Evolutionary conservation across 495 filamentous ascomycete genomes (phyloP).

Genomic region (Neurospora intermedia): DNA sequence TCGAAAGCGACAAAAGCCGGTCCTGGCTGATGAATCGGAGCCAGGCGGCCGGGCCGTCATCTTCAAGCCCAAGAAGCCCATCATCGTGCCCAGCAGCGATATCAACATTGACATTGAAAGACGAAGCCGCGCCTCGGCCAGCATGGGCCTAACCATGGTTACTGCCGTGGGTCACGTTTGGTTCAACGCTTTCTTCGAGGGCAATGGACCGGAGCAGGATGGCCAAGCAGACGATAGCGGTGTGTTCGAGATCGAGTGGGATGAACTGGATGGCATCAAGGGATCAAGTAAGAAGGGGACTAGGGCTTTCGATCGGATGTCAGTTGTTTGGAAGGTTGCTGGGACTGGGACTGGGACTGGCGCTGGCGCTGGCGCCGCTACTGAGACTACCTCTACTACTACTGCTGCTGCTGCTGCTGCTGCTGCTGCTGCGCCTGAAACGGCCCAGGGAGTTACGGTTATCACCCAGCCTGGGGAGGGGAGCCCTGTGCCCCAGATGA

Average conservation of each 20-base stretch:
- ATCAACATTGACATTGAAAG: conserved; percentile 84
- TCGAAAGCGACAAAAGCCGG: conserved; percentile 3
- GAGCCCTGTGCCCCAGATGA: conserved; percentile 55
- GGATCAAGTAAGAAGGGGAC: conserved; percentile 72
- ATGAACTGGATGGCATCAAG: conserved; percentile 56
- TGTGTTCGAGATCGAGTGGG: conserved; percentile 50
- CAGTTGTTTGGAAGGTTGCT: conserved; percentile 64
- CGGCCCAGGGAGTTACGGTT: conserved; percentile 8
- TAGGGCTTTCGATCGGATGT: conserved; percentile 68
- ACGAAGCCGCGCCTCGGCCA: conserved; percentile 54
- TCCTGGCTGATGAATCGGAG: conserved; percentile 21
- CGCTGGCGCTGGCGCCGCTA: neutral
- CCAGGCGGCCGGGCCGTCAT: conserved; percentile 57
- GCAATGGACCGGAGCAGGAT: conserved; percentile 51
- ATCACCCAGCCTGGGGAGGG: conserved; percentile 50
- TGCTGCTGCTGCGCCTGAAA: conserved; percentile 9
- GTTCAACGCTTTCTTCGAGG: conserved; percentile 95
- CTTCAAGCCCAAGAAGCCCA: conserved; percentile 50
- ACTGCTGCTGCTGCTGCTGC: neutral
- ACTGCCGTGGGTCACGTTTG: conserved; percentile 90
- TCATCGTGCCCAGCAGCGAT: conserved; percentile 69
- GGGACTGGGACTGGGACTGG: conserved; percentile 8
- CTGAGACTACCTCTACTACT: conserved; percentile 1
- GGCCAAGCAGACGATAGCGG: conserved; percentile 39
- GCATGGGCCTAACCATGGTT: conserved; percentile 76